Evolutionary conservation across 164 flowering plant genomes (phyloP).

Genomic region (Umbilicus rupestris): DNA sequence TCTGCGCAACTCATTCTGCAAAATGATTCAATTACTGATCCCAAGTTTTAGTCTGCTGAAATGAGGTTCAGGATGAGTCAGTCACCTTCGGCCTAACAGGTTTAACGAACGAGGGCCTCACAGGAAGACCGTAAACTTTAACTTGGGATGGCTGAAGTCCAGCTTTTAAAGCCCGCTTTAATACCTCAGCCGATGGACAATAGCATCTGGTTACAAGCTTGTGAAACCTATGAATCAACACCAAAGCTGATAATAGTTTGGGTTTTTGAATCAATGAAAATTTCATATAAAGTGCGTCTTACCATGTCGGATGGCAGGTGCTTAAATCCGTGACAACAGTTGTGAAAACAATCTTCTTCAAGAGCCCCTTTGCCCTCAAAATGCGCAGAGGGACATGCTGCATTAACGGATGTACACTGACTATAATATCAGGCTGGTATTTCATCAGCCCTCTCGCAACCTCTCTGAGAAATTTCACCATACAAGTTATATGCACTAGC

Average conservation of each 20-base stretch:
- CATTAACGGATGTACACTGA: constrained; percentile 97
- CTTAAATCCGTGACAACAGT: constrained; percentile 91
- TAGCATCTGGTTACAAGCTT: constrained; percentile 97
- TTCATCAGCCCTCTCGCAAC: constrained; percentile 91
- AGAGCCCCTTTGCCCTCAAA: constrained; percentile 68
- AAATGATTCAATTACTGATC: background rate
- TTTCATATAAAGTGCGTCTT: constrained; percentile 3
- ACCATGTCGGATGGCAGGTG: constrained; percentile 99
- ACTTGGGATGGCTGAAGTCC: constrained; percentile 82
- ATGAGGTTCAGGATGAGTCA: background rate
- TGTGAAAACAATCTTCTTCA: constrained; percentile 86
- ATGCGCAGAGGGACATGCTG: constrained; percentile 95
- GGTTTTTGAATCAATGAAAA: background rate
- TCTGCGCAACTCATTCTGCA: constrained; percentile 60
- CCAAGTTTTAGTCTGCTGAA: background rate
- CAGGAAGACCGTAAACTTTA: constrained; percentile 93
- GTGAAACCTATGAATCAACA: constrained; percentile 63
- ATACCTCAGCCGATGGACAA: constrained; percentile 82
- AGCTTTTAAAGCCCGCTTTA: constrained; percentile 80
- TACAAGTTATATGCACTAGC: background rate
- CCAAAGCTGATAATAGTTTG: background rate
- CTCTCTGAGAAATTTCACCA: constrained; percentile 36
- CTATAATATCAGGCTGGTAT: constrained; percentile 87
- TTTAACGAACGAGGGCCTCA: constrained; percentile 89
- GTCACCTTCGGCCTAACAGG: constrained; percentile 80